A percentile compares a stretch with the other conserved stretches of the same genome.
Evolutionary conservation across 805 yeast species (phyloP).

Genomic region (Grigorovia humatica): DNA sequence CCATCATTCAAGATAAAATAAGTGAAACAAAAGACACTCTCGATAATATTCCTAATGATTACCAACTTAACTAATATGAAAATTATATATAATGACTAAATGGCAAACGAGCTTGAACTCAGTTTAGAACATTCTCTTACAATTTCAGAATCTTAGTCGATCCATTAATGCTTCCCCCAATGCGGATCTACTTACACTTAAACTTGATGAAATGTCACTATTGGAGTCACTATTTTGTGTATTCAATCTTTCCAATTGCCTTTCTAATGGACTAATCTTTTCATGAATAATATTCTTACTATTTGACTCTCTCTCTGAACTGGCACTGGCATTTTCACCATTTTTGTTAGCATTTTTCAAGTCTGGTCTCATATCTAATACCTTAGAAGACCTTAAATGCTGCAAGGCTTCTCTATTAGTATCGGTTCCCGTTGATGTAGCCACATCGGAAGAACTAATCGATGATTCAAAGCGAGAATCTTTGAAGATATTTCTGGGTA

Average conservation of each 20-base stretch:
- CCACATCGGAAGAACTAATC: not conserved
- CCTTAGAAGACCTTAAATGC: slow-evolving; percentile 20
- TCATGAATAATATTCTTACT: not conserved
- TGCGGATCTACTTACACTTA: slow-evolving; percentile 33
- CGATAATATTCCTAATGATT: not conserved
- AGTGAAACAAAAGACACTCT: not conserved
- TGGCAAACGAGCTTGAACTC: not conserved
- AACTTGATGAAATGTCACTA: slow-evolving; percentile 30
- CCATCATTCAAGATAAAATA: slow-evolving; percentile 9
- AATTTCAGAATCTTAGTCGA: slow-evolving; percentile 8
- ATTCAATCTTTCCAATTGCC: not conserved
- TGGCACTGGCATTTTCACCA: no score
- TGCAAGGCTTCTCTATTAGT: slow-evolving; percentile 10
- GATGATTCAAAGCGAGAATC: not conserved
- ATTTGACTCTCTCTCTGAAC: not conserved
- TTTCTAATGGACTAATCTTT: not conserved
- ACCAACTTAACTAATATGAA: not conserved
- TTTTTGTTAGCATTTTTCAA: no score
- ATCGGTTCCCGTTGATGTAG: not conserved
- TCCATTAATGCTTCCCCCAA: slow-evolving; percentile 34
- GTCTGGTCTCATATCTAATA: slow-evolving; percentile 6
- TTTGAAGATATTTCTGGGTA: not conserved
- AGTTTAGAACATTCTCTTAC: not conserved
- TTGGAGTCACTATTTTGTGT: slow-evolving; percentile 7
- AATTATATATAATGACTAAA: not conserved